Evolutionary conservation across 1,284 basidiomycete species (phyloP), one percentile per base, ranked within the genome.

Genomic region (Erythrobasidium hasegawianum): DNA sequence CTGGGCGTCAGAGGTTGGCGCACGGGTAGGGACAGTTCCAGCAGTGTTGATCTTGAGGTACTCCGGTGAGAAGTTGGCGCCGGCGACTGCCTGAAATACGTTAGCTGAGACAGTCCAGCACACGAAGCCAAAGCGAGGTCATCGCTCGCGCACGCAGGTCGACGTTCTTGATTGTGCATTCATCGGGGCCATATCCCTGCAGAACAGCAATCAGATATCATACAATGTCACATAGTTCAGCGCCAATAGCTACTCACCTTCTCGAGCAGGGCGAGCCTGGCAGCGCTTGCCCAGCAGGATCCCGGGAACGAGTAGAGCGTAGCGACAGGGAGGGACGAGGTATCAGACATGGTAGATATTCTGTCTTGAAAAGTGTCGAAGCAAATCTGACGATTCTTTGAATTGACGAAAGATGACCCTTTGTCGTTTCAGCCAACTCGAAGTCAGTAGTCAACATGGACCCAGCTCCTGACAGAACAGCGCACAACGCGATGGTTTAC

Each of bases 61-160:
- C 45, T 65, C 62, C 45, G 62, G 62, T n/a, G 62, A 57, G 56
- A 65, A 65, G 62, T 65, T 65, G n/a, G 62, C 62, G 27, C 55
- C 62, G 56, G 29, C 54, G 45, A 58, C 62, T 65, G 62, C 50
- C n/a, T n/a, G n/a, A n/a, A n/a, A n/a, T n/a, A n/a, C n/a, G n/a
- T n/a, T n/a, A n/a, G n/a, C n/a, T n/a, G n/a, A n/a, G n/a, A n/a
- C n/a, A n/a, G n/a, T n/a, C n/a, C n/a, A n/a, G n/a, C n/a, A n/a
- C n/a, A n/a, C n/a, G n/a, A n/a, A n/a, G n/a, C n/a, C n/a, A n/a
- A n/a, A n/a, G n/a, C n/a, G n/a, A n/a, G n/a, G n/a, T n/a, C n/a
- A n/a, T n/a, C n/a, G n/a, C n/a, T n/a, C n/a, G n/a, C n/a, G n/a
- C n/a, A 65, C 62, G 56, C 41, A 65, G 62, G 62, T 65, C 62